These are phyloP conservation scores for Acanthamoeba culbertsoni DNA, from an alignment of 208 protist genomes.

Conservation along the genomic window DNA sequence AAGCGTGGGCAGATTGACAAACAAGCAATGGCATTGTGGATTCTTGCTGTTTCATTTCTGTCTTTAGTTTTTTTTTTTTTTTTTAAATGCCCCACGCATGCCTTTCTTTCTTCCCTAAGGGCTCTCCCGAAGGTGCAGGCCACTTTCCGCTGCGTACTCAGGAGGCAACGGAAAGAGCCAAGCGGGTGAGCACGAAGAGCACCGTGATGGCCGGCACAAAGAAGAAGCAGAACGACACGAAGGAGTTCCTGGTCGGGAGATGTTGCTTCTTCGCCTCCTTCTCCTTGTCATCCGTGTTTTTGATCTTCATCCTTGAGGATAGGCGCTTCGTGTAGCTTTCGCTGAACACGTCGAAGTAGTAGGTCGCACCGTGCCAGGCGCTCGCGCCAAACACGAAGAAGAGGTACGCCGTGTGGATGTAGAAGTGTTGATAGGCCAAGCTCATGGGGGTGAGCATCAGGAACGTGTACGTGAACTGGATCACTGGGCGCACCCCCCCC, in stretches of 20 bases:
- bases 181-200: background rate
- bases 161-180: background rate
- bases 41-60: background rate
- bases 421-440: constrained; percentile 46
- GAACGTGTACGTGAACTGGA: constrained; percentile 69
- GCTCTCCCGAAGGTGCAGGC: background rate
- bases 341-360: constrained; percentile 58
- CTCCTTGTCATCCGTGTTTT: background rate
- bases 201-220: background rate
- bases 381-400: background rate
- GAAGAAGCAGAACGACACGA: background rate
- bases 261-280: background rate
- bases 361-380: constrained; percentile 31
- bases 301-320: background rate
- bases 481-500: background rate
- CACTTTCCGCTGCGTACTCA: background rate
- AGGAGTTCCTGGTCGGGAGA: background rate
- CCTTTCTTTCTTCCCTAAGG: background rate
- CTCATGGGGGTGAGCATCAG: constrained; percentile 30
- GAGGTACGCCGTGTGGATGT: constrained; percentile 50
- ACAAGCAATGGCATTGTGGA: background rate
- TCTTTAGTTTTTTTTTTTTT: background rate
- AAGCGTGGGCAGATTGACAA: no score
- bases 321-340: constrained; percentile 35
- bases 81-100: background rate